These are phyloP conservation scores for Phanerodontia chrysosporium DNA, from an alignment of 768 basidiomycete genomes.

Conservation along the genomic window DNA sequence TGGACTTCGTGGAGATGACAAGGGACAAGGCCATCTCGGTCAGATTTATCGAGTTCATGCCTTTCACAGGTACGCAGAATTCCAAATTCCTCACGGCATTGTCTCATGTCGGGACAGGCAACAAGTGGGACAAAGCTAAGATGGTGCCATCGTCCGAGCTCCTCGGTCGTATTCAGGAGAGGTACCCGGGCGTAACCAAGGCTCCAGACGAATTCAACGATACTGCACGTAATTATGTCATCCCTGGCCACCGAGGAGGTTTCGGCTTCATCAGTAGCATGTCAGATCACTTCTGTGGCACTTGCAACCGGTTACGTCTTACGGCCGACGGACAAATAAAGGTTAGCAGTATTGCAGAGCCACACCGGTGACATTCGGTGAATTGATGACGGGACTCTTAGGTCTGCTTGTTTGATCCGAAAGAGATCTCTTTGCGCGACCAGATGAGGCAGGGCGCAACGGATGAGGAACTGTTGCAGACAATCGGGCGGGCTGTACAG, in stretches of 20 bases:
- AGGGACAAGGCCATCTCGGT: constrained; percentile 59
- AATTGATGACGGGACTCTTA: constrained; percentile 24
- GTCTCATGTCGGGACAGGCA: constrained; percentile 43
- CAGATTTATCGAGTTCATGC: constrained; percentile 94
- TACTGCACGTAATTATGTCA: constrained; percentile 75
- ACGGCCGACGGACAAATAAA: constrained; percentile 93
- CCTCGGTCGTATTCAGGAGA: constrained; percentile 42
- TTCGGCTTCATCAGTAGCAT: constrained; percentile 91
- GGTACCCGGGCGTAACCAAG: constrained; percentile 50
- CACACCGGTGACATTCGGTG: not conserved
- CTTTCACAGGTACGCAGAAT: constrained; percentile 66
- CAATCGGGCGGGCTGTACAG: constrained; percentile 60
- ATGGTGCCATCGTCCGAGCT: constrained; percentile 76
- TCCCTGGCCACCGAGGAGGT: constrained; percentile 66
- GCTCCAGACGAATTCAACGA: constrained; percentile 67
- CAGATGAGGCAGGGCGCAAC: constrained; percentile 60
- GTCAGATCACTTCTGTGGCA: constrained; percentile 89
- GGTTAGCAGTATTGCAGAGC: constrained; percentile 26
- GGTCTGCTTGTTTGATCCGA: constrained; percentile 87
- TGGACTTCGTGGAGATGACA: constrained; percentile 77
- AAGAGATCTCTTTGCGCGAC: constrained; percentile 79
- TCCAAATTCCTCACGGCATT: not conserved
- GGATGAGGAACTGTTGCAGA: constrained; percentile 56
- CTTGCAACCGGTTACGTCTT: constrained; percentile 78
- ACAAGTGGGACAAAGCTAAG: constrained; percentile 79